A percentile compares a stretch with the other conserved stretches of the same genome.
phyloP scores from a whole-genome alignment of 2,329 filamentous ascomycete genomes.

The Penicillium sp. region DNA sequence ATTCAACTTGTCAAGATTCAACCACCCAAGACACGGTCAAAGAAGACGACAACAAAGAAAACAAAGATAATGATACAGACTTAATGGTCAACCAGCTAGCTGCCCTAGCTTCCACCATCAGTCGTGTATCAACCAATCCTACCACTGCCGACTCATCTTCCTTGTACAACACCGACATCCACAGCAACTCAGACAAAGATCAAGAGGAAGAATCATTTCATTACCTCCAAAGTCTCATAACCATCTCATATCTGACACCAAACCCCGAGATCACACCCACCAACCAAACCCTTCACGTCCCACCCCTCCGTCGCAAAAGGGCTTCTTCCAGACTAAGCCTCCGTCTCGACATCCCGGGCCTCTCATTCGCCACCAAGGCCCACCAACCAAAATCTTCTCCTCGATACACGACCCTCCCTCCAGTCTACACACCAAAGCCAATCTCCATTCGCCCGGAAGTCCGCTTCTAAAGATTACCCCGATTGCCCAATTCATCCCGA shows the following conservation, averaged over 20 bases:
- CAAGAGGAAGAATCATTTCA: conserved; percentile 18
- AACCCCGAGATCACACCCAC: neutral
- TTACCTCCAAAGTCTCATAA: conserved; percentile 23
- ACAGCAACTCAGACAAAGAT: neutral
- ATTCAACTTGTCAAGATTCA: neutral
- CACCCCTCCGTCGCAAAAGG: conserved; percentile 13
- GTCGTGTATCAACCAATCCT: neutral
- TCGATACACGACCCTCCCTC: conserved; percentile 22
- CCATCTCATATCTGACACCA: conserved; percentile 12
- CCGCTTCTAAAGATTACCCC: conserved; percentile 12
- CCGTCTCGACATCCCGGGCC: conserved; percentile 13
- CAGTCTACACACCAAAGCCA: conserved; percentile 11
- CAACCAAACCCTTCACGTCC: neutral
- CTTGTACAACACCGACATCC: neutral
- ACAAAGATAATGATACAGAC: conserved; percentile 12
- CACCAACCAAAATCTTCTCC: conserved; percentile 8
- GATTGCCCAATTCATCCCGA: neutral
- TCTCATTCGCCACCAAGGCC: conserved; percentile 11
- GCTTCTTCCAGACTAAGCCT: conserved; percentile 21
- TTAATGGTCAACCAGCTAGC: conserved; percentile 14
- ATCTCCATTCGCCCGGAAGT: conserved; percentile 18
- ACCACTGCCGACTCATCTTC: neutral
- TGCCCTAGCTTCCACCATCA: conserved; percentile 10
- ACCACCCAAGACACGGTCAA: neutral
- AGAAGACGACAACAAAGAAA: neutral